Conservation (phyloP, 306 rosid genomes). For the Quercus suber region DNA sequence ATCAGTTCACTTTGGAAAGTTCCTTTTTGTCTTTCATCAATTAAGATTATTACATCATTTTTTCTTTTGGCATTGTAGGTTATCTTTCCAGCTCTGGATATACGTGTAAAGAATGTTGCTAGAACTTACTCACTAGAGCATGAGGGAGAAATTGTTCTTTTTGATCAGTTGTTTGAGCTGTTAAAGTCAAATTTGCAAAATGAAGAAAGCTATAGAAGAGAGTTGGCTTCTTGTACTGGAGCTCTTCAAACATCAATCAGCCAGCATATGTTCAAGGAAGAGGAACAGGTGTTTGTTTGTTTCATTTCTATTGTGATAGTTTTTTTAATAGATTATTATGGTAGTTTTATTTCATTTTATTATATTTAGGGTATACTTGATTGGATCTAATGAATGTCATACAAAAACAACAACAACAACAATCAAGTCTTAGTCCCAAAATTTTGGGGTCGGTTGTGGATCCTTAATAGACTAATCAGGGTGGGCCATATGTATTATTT, state of each 20-base stretch:
- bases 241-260: slow-evolving; percentile 30
- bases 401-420: neutral
- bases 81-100: slow-evolving; percentile 31
- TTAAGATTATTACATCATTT: neutral
- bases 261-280: slow-evolving; percentile 35
- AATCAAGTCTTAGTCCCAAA: no score
- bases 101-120: slow-evolving; percentile 35
- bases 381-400: neutral
- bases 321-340: neutral
- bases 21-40: neutral
- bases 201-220: slow-evolving; percentile 24
- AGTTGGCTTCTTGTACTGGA: slow-evolving; percentile 31
- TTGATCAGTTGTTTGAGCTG: slow-evolving; percentile 31
- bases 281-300: slow-evolving; percentile 22
- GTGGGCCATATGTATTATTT: no score
- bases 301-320: neutral
- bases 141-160: slow-evolving; percentile 31
- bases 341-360: neutral
- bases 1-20: neutral
- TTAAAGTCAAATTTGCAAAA: slow-evolving; percentile 22
- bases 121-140: slow-evolving; percentile 30
- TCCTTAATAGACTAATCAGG: no score
- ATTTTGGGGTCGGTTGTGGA: no score
- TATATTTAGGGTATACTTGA: neutral
- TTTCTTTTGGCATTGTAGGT: slow-evolving; percentile 19